Percentiles rank a stretch among this genome's conserved stretches.
Conservation (phyloP, 169 alveolate species). For the Plasmodium knowlesi region DNA sequence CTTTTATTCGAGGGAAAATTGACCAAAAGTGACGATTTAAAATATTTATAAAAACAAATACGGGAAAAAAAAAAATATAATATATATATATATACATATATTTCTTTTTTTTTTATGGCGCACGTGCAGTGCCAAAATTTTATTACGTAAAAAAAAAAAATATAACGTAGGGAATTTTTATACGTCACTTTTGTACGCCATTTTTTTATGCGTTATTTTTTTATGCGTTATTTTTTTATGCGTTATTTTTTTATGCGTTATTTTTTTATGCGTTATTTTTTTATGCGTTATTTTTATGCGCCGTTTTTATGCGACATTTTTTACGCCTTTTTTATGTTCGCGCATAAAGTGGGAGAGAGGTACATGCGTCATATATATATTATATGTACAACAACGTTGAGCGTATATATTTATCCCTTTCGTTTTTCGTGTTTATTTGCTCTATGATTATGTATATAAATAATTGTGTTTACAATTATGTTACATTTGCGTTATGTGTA, state of each 20-base stretch:
- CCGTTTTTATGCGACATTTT: not conserved
- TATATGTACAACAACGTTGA: not conserved
- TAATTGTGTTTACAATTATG: too few species aligned
- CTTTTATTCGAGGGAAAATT: conserved; percentile 1
- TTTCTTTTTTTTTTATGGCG: not conserved
- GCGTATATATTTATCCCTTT: not conserved
- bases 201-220: not conserved
- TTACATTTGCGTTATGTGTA: not conserved
- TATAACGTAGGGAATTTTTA: conserved; percentile 1
- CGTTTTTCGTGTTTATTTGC: not conserved
- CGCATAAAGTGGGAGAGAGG: not conserved
- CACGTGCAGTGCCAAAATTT: not conserved
- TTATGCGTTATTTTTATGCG: not conserved
- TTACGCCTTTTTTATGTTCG: not conserved
- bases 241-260: not conserved
- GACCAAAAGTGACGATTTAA: not conserved
- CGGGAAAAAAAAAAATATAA: not conserved
- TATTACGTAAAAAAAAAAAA: not conserved
- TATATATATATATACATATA: too few species aligned
- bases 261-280: not conserved
- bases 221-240: not conserved
- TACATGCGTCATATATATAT: not conserved
- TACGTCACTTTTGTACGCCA: not conserved
- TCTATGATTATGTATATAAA: not conserved
- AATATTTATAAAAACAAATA: not conserved